Percentiles rank a stretch among this genome's conserved stretches.
Conservation (phyloP, 345 rosid species). For the Eutrema japonicum region DNA sequence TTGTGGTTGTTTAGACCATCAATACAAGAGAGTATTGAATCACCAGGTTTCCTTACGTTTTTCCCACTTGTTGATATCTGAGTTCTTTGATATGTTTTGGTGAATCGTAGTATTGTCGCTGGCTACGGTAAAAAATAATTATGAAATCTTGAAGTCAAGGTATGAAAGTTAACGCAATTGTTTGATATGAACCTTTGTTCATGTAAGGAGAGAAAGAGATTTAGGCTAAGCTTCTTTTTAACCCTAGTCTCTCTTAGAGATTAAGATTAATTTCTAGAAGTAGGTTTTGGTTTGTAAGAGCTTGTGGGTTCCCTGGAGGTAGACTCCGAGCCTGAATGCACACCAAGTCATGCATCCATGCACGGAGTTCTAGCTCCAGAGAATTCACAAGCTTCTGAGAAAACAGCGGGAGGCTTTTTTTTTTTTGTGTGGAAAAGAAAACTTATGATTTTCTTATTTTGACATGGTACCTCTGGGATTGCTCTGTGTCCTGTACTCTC, state of each 20-base stretch:
- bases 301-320: constrained; percentile 46
- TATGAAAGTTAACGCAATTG: not conserved
- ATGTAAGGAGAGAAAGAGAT: no score
- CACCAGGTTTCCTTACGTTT: not conserved
- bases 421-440: constrained; percentile 12
- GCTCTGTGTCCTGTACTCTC: not conserved
- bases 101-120: constrained; percentile 38
- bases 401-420: constrained; percentile 2
- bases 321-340: constrained; percentile 42
- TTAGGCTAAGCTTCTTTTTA: no score
- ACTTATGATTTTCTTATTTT: not conserved
- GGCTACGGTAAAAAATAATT: constrained; percentile 45
- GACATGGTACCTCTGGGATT: not conserved
- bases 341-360: constrained; percentile 31
- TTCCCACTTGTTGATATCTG: not conserved
- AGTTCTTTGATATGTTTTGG: not conserved
- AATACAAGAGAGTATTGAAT: not conserved
- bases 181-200: not conserved
- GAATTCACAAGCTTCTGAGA: not conserved
- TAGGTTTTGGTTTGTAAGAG: constrained; percentile 35
- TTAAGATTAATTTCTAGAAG: no score
- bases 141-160: constrained; percentile 38
- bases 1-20: constrained; percentile 23
- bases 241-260: no score
- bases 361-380: not conserved